Evolutionary conservation across 805 yeast species (phyloP).

Genomic region (Wickerhamiella vanderwaltii): DNA sequence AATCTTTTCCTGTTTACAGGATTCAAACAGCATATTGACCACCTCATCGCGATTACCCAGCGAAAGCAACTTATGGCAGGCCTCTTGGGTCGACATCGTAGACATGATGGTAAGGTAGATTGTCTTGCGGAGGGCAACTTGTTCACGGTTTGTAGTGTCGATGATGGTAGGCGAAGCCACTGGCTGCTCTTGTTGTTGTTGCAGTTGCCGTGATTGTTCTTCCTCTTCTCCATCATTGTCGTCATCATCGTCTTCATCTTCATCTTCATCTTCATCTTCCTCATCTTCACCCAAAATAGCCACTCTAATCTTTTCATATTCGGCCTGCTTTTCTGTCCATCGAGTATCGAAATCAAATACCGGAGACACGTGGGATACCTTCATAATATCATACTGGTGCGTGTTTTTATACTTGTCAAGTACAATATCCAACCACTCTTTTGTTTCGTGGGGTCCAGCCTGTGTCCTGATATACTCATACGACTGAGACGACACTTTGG

Average conservation of each 20-base stretch:
- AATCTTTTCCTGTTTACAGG: constrained; percentile 75
- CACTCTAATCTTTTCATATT: neutral
- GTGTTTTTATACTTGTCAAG: neutral
- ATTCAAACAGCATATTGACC: constrained; percentile 61
- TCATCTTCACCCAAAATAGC: constrained; percentile 8
- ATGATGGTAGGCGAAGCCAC: constrained; percentile 26
- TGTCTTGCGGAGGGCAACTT: constrained; percentile 55
- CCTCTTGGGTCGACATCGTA: constrained; percentile 83
- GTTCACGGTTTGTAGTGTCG: constrained; percentile 59
- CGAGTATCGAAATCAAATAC: constrained; percentile 17
- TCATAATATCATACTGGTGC: neutral
- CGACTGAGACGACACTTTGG: neutral
- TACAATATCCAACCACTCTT: constrained; percentile 31
- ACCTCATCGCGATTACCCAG: constrained; percentile 33
- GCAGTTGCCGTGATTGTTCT: constrained; percentile 10
- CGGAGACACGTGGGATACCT: neutral
- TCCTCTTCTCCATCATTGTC: constrained; percentile 22
- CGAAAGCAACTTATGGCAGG: constrained; percentile 66
- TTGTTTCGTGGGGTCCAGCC: neutral
- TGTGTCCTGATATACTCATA: neutral
- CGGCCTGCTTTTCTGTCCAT: neutral
- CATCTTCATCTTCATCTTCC: constrained; percentile 18
- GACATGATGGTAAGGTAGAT: constrained; percentile 80
- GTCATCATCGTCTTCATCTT: constrained; percentile 14
- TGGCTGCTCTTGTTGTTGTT: neutral